A percentile compares a stretch with the other conserved stretches of the same genome.
Evolutionary conservation across 768 basidiomycete species (phyloP).

Genomic region (Suillus americanus): DNA sequence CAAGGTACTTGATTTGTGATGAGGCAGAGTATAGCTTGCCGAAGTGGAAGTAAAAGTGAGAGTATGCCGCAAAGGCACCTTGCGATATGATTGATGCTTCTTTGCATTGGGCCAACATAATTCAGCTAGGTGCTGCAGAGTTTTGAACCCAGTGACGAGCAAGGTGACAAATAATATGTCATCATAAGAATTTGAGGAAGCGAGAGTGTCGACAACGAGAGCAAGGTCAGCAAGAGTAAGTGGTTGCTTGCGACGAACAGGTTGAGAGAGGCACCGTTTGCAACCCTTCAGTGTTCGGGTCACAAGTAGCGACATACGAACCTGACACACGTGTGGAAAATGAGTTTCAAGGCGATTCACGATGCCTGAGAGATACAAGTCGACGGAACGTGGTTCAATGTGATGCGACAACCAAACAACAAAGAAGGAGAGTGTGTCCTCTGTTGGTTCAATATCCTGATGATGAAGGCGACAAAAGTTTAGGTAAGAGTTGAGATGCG

Average conservation of each 20-base stretch:
- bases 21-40: conserved; percentile 29
- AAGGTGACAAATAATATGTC: conserved; percentile 31
- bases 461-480: too few relatives aligned
- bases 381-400: too few relatives aligned
- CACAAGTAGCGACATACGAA: not conserved
- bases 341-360: too few relatives aligned
- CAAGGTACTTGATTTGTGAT: conserved; percentile 38
- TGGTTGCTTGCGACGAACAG: not conserved
- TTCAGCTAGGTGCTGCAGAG: conserved; percentile 28
- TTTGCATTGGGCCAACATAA: conserved; percentile 23
- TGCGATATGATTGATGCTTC: conserved; percentile 11
- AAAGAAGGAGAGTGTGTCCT: too few relatives aligned
- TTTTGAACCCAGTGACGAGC: conserved; percentile 24
- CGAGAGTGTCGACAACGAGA: not conserved
- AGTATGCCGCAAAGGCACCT: conserved; percentile 16
- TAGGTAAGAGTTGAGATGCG: too few relatives aligned
- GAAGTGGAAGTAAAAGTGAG: not conserved
- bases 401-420: too few relatives aligned
- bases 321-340: too few relatives aligned
- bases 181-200: conserved; percentile 5
- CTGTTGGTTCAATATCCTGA: too few relatives aligned
- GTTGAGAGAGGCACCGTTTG: not conserved
- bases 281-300: not conserved
- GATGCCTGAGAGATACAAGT: too few relatives aligned
- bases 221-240: not conserved